phyloP scores from a whole-genome alignment of 2,329 filamentous ascomycete genomes.

The Neonectria ditissima region DNA sequence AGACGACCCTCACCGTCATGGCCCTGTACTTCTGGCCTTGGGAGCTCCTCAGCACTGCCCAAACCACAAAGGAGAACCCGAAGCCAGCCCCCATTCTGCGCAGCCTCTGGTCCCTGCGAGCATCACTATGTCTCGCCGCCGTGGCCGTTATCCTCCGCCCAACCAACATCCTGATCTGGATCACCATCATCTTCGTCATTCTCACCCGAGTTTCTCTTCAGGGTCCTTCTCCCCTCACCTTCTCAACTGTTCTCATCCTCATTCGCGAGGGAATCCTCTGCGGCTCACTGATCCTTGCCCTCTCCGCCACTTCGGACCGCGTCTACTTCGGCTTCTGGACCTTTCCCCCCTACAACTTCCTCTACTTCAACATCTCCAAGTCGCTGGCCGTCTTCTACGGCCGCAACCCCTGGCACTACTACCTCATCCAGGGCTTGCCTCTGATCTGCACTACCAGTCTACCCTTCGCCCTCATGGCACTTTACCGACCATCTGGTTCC shows the following conservation, averaged over 20 bases:
- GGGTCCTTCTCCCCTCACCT: constrained; percentile 56
- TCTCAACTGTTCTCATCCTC: constrained; percentile 63
- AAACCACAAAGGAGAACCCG: constrained; percentile 55
- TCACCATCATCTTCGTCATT: constrained; percentile 65
- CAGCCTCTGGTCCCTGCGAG: constrained; percentile 53
- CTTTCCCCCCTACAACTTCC: constrained; percentile 86
- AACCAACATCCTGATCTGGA: constrained; percentile 91
- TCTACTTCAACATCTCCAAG: constrained; percentile 91
- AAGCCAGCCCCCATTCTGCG: constrained; percentile 45
- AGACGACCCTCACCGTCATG: constrained; percentile 85
- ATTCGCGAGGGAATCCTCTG: constrained; percentile 74
- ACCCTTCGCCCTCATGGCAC: constrained; percentile 77
- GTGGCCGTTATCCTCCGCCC: constrained; percentile 87
- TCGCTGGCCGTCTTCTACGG: constrained; percentile 94
- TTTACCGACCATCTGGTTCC: constrained; percentile 63
- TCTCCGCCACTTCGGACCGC: constrained; percentile 77
- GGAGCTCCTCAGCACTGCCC: constrained; percentile 68
- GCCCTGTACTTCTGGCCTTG: constrained; percentile 91
- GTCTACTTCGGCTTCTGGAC: constrained; percentile 88
- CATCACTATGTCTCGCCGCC: constrained; percentile 80
- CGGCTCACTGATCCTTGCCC: constrained; percentile 68
- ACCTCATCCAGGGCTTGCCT: constrained; percentile 88
- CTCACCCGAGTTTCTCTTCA: constrained; percentile 56
- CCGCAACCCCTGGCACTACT: constrained; percentile 91
- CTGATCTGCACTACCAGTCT: constrained; percentile 86